These are phyloP conservation scores for Hyphopichia wangnamkhiaoensis DNA, from an alignment of 1,139 yeast species.

Conservation along the genomic window DNA sequence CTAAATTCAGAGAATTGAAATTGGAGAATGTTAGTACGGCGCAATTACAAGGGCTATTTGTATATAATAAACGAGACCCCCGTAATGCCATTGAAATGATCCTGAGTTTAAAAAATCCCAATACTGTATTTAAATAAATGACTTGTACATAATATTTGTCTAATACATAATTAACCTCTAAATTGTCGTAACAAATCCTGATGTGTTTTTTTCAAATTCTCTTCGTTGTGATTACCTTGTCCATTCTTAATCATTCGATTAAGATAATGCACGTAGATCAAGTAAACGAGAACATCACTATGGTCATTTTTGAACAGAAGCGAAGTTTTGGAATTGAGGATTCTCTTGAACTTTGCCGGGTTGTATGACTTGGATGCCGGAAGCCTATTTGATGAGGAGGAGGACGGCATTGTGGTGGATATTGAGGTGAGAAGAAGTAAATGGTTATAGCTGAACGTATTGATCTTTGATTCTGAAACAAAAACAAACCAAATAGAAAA, in stretches of 20 bases:
- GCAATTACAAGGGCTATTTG: conserved; percentile 92
- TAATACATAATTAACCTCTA: conserved; percentile 22
- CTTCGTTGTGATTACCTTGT: conserved; percentile 12
- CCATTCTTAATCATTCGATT: conserved; percentile 37
- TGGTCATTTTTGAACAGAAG: conserved; percentile 34
- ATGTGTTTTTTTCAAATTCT: conserved; percentile 18
- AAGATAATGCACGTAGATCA: conserved; percentile 50
- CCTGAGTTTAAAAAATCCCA: conserved; percentile 36
- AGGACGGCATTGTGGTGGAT: no score
- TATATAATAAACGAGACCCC: conserved; percentile 86
- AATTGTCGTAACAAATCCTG: conserved; percentile 25
- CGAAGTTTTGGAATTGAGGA: conserved; percentile 19
- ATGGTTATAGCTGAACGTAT: no score
- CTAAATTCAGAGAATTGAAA: conserved; percentile 48
- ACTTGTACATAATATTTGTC: not conserved
- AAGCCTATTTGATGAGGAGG: no score
- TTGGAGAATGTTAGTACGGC: conserved; percentile 80
- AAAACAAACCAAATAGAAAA: no score
- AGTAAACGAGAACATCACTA: conserved; percentile 45
- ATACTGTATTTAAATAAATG: conserved; percentile 21
- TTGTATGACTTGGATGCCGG: conserved; percentile 20
- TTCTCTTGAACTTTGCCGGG: conserved; percentile 18
- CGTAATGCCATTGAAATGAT: conserved; percentile 72
- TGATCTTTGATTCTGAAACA: no score
- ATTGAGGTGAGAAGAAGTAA: no score